phyloP scores from a whole-genome alignment of 2,329 filamentous ascomycete genomes.

The Ophiocordyceps camponoti-floridani region DNA sequence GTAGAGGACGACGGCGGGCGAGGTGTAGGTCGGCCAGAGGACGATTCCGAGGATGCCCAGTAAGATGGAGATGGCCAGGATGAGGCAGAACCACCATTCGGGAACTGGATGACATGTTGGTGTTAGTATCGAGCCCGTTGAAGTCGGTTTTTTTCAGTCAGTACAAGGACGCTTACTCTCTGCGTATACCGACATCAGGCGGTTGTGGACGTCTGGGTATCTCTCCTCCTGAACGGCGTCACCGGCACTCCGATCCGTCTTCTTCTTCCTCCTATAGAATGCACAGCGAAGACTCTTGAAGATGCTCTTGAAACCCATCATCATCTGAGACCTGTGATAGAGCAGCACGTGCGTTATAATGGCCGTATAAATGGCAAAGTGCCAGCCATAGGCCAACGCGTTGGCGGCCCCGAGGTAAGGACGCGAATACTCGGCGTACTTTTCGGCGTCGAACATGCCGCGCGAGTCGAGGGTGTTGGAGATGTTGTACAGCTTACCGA shows the following conservation, averaged over 20 bases:
- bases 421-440: conserved; percentile 31
- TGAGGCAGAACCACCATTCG: conserved; percentile 34
- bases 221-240: neutral
- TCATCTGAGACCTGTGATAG: conserved; percentile 33
- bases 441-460: conserved; percentile 24
- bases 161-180: conserved; percentile 8
- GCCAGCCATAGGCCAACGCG: conserved; percentile 33
- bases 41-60: conserved; percentile 28
- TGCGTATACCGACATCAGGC: conserved; percentile 26
- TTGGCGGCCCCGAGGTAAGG: conserved; percentile 31
- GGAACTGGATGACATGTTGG: conserved; percentile 15
- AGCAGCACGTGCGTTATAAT: conserved; percentile 30
- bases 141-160: too few species aligned
- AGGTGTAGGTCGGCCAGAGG: conserved; percentile 30
- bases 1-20: conserved; percentile 31
- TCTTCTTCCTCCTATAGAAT: conserved; percentile 14
- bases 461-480: conserved; percentile 20
- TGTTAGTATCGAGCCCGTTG: too few species aligned
- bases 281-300: conserved; percentile 20
- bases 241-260: conserved; percentile 11
- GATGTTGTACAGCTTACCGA: conserved; percentile 27
- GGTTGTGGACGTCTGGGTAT: conserved; percentile 26
- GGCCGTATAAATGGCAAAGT: conserved; percentile 35
- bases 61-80: conserved; percentile 23
- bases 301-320: conserved; percentile 28